Conservation (phyloP, 169 alveolate genomes). For the Eimeria zaria region DNA sequence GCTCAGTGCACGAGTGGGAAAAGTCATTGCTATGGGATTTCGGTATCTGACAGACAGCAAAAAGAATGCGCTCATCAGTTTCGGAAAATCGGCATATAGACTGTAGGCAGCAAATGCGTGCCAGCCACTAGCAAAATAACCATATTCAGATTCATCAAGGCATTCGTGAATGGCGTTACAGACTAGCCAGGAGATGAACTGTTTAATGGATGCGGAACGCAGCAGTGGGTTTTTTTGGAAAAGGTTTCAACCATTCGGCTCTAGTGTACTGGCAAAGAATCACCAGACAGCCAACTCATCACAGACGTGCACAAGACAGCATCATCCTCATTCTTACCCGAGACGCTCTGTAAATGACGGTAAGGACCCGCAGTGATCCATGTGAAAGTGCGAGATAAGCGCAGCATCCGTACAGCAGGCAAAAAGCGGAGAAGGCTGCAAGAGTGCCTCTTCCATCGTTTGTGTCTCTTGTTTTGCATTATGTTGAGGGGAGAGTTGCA, state of each 20-base stretch:
- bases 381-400: slow-evolving; percentile 97
- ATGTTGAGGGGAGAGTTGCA: slow-evolving; percentile 26
- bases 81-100: neutral
- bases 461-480: neutral
- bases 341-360: slow-evolving; percentile 98
- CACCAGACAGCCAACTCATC: neutral
- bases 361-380: slow-evolving; percentile 99
- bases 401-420: slow-evolving; percentile 61
- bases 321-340: slow-evolving; percentile 22
- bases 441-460: slow-evolving; percentile 96
- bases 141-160: neutral
- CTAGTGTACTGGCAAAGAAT: neutral
- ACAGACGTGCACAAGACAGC: neutral
- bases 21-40: slow-evolving; percentile 98
- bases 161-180: neutral
- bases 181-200: neutral
- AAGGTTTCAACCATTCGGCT: neutral
- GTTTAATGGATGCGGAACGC: too few relatives aligned
- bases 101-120: neutral
- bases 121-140: neutral
- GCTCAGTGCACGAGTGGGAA: slow-evolving; percentile 98
- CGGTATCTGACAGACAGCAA: slow-evolving; percentile 85
- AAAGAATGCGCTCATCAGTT: neutral
- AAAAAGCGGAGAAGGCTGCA: slow-evolving; percentile 97
- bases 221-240: neutral